These are phyloP conservation scores for Silybum marianum DNA, from an alignment of 129 eudicot species.

Conservation along the genomic window DNA sequence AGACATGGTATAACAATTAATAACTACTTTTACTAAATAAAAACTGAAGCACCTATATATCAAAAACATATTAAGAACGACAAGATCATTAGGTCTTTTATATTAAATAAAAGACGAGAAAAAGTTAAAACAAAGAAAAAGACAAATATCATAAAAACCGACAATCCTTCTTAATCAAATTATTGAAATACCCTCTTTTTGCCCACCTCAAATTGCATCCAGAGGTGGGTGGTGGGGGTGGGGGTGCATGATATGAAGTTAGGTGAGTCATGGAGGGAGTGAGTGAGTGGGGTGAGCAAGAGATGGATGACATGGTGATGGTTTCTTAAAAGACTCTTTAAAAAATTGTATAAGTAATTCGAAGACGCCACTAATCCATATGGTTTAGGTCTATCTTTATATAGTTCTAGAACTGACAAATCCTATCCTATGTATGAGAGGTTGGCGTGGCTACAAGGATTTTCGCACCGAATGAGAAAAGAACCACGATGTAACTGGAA, in stretches of 20 bases:
- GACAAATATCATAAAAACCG: conserved; percentile 5
- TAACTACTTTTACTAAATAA: neutral
- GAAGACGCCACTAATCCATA: no score
- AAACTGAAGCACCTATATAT: neutral
- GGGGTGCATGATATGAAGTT: conserved; percentile 29
- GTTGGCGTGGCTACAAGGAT: neutral
- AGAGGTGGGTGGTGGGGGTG: conserved; percentile 16
- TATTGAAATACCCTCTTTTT: conserved; percentile 21
- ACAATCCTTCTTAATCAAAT: conserved; percentile 26
- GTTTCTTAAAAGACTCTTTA: neutral
- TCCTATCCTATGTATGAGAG: neutral
- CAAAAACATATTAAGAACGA: neutral
- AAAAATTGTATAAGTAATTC: neutral
- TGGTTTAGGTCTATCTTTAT: no score
- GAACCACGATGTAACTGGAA: neutral
- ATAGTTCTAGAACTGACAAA: neutral
- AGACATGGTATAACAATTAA: neutral
- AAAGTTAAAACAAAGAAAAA: neutral
- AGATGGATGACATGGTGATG: conserved; percentile 18
- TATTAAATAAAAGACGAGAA: neutral
- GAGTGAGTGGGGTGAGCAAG: conserved; percentile 17
- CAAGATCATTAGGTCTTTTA: neutral
- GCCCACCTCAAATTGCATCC: conserved; percentile 24
- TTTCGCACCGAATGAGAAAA: neutral
- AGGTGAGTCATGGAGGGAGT: conserved; percentile 14